Evolutionary conservation across 805 yeast species (phyloP), one percentile per base, ranked within the genome.

Genomic region (Saccharomyces jurei): DNA sequence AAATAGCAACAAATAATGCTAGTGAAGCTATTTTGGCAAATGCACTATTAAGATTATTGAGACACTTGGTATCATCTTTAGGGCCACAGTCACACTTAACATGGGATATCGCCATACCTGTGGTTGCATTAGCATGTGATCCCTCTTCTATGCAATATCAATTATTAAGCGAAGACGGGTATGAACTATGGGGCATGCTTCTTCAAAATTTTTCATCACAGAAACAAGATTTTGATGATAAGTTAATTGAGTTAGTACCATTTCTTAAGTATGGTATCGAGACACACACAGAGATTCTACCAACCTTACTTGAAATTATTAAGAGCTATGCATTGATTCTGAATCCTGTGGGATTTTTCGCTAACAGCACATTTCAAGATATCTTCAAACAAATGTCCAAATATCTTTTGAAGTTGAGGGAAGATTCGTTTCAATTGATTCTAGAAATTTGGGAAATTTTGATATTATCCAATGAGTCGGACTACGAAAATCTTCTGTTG

Each of bases 101-200:
- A 1, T 73, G 77, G 74, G 70, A 76, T 3, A 80, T 86, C 30
- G 77, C 86, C 0, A 61, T 88, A 11, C 94, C 96, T 0, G 71
- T 89, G 55, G 76, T 90, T 27, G 71, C 73, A 11, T 70, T 74
- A 6, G 79, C 86, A 49, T 84, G 94, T 62, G 82, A 87, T 59
- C 78, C 83, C 1, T 73, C 74, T 22, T 79, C 89, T 0, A 77
- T 77, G 25, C 75, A 72, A 52, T 79, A 81, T 56, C 71, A 80
- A 1, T 73, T 87, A 52, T 68, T 91, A 9, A 77, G 85, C 21
- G 97, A 91, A 65, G 97, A 91, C 71, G 96, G 95, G 0, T 82
- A 81, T 64, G 96, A 89, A 54, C 73, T 91, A 46, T 89, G 96
- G 96, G 74, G 79, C n/a, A 75, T 84, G 1, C 67, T 87, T 1